Evolutionary conservation across 164 flowering plant species (phyloP).

Genomic region (Tetracentron sinense): DNA sequence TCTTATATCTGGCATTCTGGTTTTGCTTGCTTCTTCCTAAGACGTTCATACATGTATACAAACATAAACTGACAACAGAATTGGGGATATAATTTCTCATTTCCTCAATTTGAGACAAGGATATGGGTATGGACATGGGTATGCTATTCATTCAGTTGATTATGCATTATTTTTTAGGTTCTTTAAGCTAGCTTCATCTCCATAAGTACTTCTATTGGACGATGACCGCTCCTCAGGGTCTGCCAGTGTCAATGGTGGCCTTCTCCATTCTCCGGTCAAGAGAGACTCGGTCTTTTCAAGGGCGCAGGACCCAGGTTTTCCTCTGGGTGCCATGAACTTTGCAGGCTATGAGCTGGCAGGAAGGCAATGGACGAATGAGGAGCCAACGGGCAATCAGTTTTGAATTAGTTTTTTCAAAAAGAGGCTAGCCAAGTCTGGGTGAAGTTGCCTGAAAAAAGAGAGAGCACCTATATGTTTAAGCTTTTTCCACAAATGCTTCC

Average conservation of each 20-base stretch:
- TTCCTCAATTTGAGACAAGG: no score
- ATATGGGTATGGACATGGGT: no score
- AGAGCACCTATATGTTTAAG: background rate
- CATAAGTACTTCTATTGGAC: no score
- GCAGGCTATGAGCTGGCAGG: conserved; percentile 95
- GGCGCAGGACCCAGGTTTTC: conserved; percentile 97
- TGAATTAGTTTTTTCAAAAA: no score
- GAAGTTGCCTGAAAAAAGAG: conserved; percentile 3
- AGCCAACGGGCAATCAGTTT: conserved; percentile 25
- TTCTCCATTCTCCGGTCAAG: conserved; percentile 74
- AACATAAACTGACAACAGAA: no score
- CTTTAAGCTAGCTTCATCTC: no score
- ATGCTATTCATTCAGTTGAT: no score
- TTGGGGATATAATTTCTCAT: no score
- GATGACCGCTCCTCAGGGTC: conserved; percentile 90
- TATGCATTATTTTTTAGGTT: no score
- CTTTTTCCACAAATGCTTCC: conserved; percentile 6
- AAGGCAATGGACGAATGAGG: conserved; percentile 79
- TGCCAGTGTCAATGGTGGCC: conserved; percentile 62
- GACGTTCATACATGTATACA: no score
- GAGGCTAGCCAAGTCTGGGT: conserved; percentile 34
- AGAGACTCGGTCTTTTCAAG: conserved; percentile 90
- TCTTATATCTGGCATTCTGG: no score
- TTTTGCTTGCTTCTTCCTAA: no score
- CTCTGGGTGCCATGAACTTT: conserved; percentile 98